A percentile compares a stretch with the other conserved stretches of the same genome.
Conservation (phyloP, 805 yeast genomes). For the Lipomyces starkeyi region DNA sequence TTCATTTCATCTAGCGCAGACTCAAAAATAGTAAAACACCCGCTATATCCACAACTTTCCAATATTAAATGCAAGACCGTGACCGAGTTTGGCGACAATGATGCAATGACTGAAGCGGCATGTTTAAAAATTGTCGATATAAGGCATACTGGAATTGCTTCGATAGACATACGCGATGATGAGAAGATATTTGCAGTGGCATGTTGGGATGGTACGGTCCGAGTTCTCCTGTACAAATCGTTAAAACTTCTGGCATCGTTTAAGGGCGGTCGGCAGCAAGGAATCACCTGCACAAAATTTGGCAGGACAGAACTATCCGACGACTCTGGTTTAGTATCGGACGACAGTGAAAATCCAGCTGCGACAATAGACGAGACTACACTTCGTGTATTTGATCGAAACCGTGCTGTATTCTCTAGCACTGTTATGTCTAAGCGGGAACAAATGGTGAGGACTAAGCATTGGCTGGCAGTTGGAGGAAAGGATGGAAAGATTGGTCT, state of each 20-base stretch:
- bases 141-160: conserved; percentile 44
- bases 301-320: conserved; percentile 12
- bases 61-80: neutral
- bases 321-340: neutral
- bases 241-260: conserved; percentile 46
- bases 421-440: conserved; percentile 9
- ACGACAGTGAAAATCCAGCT: neutral
- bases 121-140: conserved; percentile 28
- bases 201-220: conserved; percentile 51
- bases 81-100: conserved; percentile 8
- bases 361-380: neutral
- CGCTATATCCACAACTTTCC: conserved; percentile 24
- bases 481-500: conserved; percentile 61
- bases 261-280: conserved; percentile 43
- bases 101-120: neutral
- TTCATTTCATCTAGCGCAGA: conserved; percentile 47
- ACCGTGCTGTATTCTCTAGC: neutral
- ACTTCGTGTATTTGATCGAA: neutral
- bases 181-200: conserved; percentile 43
- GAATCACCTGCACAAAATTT: conserved; percentile 42
- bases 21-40: conserved; percentile 43
- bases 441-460: conserved; percentile 16
- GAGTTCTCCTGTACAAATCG: conserved; percentile 42
- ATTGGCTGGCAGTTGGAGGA: conserved; percentile 57
- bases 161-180: conserved; percentile 41